A percentile compares a stretch with the other conserved stretches of the same genome.
These are phyloP conservation scores for Hygrophoropsis aurantiaca DNA, from an alignment of 768 basidiomycete species.

Conservation along the genomic window DNA sequence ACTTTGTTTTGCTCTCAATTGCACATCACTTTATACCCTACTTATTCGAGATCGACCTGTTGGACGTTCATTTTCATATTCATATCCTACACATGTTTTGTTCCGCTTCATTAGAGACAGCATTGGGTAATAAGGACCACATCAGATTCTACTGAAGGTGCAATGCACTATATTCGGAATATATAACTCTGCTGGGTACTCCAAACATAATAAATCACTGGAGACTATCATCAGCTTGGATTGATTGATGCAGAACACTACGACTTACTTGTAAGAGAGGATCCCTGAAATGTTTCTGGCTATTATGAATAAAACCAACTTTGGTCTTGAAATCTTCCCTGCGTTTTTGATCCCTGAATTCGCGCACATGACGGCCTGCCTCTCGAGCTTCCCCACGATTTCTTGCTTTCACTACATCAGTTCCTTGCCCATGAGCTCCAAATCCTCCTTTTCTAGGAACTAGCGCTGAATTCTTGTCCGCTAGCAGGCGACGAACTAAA, in stretches of 20 bases:
- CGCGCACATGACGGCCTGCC: conserved; percentile 82
- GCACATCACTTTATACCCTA: conserved; percentile 34
- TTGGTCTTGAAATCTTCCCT: conserved; percentile 84
- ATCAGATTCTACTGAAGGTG: background rate
- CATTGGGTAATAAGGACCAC: background rate
- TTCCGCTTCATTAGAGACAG: conserved; percentile 11
- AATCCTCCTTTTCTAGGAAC: conserved; percentile 84
- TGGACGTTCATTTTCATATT: conserved; percentile 31
- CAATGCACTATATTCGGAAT: no score
- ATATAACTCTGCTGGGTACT: no score
- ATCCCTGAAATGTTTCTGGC: conserved; percentile 87
- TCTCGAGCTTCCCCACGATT: conserved; percentile 95
- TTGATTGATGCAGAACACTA: no score
- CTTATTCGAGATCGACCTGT: conserved; percentile 37
- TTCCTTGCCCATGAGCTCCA: conserved; percentile 82
- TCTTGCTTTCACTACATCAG: conserved; percentile 82
- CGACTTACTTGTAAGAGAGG: conserved; percentile 55
- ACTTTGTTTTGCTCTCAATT: conserved; percentile 30
- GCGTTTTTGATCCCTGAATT: conserved; percentile 78
- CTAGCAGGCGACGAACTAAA: conserved; percentile 72
- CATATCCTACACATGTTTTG: conserved; percentile 25
- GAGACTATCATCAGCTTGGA: conserved; percentile 6
- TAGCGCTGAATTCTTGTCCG: conserved; percentile 81
- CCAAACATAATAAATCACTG: conserved; percentile 17
- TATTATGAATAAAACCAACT: conserved; percentile 77